phyloP scores from a whole-genome alignment of 2,329 filamentous ascomycete genomes.

The Exutisphaerella laricina region DNA sequence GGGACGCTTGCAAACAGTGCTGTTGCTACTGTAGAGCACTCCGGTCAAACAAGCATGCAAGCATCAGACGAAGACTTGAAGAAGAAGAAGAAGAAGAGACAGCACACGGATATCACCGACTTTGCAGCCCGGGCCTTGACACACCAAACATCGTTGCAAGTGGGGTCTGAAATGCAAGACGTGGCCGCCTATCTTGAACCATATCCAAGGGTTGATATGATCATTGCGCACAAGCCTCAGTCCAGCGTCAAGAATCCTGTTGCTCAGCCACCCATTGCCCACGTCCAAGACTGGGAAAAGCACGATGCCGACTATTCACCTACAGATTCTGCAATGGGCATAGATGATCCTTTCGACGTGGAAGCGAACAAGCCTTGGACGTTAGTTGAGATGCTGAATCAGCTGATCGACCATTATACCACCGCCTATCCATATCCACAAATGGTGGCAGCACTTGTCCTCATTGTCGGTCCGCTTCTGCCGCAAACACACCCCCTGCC shows the following conservation, averaged over 20 bases:
- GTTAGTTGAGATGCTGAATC: constrained; percentile 39
- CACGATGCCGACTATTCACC: constrained; percentile 10
- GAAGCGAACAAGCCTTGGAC: constrained; percentile 34
- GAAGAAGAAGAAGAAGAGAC: constrained; percentile 1
- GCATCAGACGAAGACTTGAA: constrained; percentile 10
- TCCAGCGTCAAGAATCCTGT: neutral
- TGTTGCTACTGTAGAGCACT: constrained; percentile 12
- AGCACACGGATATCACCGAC: constrained; percentile 8
- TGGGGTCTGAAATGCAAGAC: neutral
- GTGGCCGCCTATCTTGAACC: neutral
- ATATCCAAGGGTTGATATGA: neutral
- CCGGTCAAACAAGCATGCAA: constrained; percentile 10
- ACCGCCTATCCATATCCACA: constrained; percentile 41
- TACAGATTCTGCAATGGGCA: constrained; percentile 10
- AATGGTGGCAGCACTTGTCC: constrained; percentile 42
- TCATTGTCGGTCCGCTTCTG: constrained; percentile 43
- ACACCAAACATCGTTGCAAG: neutral
- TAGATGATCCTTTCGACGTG: constrained; percentile 20
- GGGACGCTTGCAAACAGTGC: constrained; percentile 15
- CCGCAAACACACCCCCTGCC: constrained; percentile 37
- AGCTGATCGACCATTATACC: constrained; percentile 40
- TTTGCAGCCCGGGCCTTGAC: constrained; percentile 3
- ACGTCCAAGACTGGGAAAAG: constrained; percentile 3
- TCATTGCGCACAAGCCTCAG: neutral
- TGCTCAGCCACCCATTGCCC: constrained; percentile 8